Base-by-base conservation (phyloP, 2,329 filamentous ascomycete genomes). In the Trichoderma aggressivum region DNA sequence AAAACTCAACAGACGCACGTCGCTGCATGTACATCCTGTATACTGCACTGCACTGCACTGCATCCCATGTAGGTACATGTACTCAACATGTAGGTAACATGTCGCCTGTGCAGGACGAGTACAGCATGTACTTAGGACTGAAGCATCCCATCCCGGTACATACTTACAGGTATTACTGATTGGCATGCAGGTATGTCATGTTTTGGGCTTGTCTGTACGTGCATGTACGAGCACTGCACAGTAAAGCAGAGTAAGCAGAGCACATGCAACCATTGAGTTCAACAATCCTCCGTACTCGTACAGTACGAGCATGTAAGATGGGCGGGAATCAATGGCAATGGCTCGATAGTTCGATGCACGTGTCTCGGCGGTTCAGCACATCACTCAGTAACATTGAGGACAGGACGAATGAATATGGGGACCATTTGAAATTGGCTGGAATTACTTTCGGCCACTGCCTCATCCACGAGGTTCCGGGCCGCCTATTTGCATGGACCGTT, bases 121-220 rank as follows among this genome's bases (percentile, higher is more conserved):
- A 32, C 18, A 8, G 55, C 12, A 16, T 34, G 8, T 16, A 39
- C 16, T 39, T 39, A 7, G 18, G 39, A n/a, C 10, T 7, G 39
- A 43, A 43, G 18, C 39, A 43, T 43, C 39, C 39, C 39, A 59
- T 59, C 56, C 56, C 32, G 56, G 53, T 10, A n/a, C n/a, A n/a
- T n/a, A n/a, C n/a, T n/a, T n/a, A n/a, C n/a, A n/a, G n/a, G n/a
- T n/a, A n/a, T n/a, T n/a, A 30, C 18, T 7, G 56, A 21, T 21
- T 28, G 30, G 39, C 43, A 67, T 58, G 64, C 64, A 67, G 5
- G 64, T 58, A 56, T 66, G 63, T 58, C 63, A 66, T 58, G 63
- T 66, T 66, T 62, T 50, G 61, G 61, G 47, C 18, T 58, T 32
- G 28, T 30, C 28, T n/a, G 56, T 21, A 32, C 53, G n/a, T 10